These are phyloP conservation scores for Geotrichum australiense DNA, from an alignment of 1,139 yeast genomes.

Conservation along the genomic window DNA sequence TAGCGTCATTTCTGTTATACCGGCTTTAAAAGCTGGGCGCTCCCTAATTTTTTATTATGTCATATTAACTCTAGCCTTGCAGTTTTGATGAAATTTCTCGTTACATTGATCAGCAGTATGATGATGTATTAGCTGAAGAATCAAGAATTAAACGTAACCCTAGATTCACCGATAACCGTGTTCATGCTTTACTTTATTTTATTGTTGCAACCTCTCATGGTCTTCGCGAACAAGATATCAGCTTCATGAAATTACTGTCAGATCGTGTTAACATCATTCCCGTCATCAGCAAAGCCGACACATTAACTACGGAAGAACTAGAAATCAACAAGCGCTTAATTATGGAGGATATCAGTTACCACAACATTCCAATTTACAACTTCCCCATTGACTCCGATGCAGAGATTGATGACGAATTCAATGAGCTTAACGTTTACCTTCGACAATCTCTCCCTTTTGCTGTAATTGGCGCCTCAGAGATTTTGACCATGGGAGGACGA, in stretches of 20 bases:
- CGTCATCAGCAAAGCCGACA: constrained; percentile 78
- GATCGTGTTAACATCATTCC: constrained; percentile 84
- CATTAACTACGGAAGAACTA: constrained; percentile 73
- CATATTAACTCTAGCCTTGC: constrained; percentile 1
- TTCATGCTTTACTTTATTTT: constrained; percentile 65
- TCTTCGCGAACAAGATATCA: constrained; percentile 64
- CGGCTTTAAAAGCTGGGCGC: too few species aligned
- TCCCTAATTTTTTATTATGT: neutral
- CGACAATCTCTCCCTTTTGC: constrained; percentile 82
- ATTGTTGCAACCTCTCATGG: constrained; percentile 77
- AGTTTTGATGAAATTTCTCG: constrained; percentile 65
- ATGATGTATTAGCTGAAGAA: constrained; percentile 89
- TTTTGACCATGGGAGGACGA: constrained; percentile 49
- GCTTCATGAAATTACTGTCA: constrained; percentile 70
- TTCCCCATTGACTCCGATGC: constrained; percentile 43
- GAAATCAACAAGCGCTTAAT: constrained; percentile 58
- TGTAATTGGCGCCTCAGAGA: constrained; percentile 55
- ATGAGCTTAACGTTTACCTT: constrained; percentile 65
- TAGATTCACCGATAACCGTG: constrained; percentile 66
- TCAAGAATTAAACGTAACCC: constrained; percentile 88
- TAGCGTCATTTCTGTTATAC: neutral
- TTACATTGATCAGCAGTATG: constrained; percentile 84
- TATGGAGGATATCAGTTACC: constrained; percentile 70
- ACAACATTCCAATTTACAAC: constrained; percentile 78
- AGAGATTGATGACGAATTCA: constrained; percentile 26